Evolutionary conservation across 495 filamentous ascomycete species (phyloP).

Genomic region (Bathelium albidoporum): DNA sequence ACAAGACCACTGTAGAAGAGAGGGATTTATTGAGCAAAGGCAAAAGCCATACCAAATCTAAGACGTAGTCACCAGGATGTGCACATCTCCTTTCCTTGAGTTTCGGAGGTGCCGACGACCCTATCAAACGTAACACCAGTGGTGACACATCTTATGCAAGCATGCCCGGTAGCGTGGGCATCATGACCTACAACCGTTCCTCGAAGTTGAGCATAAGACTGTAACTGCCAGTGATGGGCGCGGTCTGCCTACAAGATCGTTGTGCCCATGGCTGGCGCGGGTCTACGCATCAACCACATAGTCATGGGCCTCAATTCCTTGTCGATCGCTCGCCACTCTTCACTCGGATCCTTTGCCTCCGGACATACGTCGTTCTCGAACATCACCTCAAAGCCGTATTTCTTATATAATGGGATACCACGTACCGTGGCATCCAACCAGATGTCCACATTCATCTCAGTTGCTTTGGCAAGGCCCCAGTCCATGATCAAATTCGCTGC

Average conservation of each 20-base stretch:
- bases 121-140: not conserved
- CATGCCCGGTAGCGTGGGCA: too few relatives aligned
- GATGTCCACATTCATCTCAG: not conserved
- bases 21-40: not conserved
- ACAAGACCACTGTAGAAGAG: too few relatives aligned
- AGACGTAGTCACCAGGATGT: not conserved
- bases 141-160: not conserved
- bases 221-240: not conserved
- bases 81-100: not conserved
- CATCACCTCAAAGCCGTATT: conserved; percentile 2
- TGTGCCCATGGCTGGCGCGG: not conserved
- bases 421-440: conserved; percentile 6
- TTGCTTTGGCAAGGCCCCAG: conserved; percentile 5
- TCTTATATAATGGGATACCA: conserved; percentile 6
- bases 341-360: not conserved
- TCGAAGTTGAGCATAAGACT: not conserved
- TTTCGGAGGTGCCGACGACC: not conserved
- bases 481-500: not conserved
- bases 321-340: conserved; percentile 1
- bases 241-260: not conserved
- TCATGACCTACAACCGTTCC: too few relatives aligned
- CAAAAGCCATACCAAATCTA: not conserved
- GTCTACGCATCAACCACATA: not conserved
- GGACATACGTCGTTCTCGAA: conserved; percentile 14
- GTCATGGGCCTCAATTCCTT: not conserved